Evolutionary conservation across 129 eudicot genomes (phyloP).

Genomic region (Flaveria robusta): DNA sequence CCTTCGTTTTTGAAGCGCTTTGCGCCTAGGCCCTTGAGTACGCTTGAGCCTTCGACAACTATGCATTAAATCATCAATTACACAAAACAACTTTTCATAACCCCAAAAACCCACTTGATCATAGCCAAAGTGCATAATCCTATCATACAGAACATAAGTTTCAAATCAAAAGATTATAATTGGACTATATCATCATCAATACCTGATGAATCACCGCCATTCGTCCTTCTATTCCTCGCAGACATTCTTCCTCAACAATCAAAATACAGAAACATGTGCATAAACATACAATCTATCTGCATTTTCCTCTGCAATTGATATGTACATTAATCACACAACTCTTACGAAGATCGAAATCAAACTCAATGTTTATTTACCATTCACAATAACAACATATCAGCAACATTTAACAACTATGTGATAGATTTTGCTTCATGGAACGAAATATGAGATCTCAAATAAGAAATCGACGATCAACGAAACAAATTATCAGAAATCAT

Average conservation of each 20-base stretch:
- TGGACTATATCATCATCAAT: not conserved
- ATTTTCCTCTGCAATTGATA: slow-evolving; percentile 28
- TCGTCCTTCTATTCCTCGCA: slow-evolving; percentile 22
- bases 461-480: not conserved
- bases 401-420: slow-evolving; percentile 11
- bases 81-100: not conserved
- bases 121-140: not conserved
- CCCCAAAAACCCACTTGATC: slow-evolving; percentile 10
- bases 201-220: slow-evolving; percentile 28
- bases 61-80: too few species aligned
- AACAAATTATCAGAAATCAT: slow-evolving; percentile 3
- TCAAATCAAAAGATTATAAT: slow-evolving; percentile 5
- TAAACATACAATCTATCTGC: slow-evolving; percentile 33
- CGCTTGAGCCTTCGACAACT: too few species aligned
- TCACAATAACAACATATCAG: slow-evolving; percentile 26
- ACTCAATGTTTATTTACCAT: slow-evolving; percentile 27
- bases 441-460: slow-evolving; percentile 12
- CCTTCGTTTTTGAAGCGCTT: too few species aligned
- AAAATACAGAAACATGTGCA: slow-evolving; percentile 5
- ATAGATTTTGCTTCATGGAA: not conserved
- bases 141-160: slow-evolving; percentile 13
- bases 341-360: slow-evolving; percentile 4
- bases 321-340: slow-evolving; percentile 8
- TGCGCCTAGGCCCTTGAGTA: too few species aligned
- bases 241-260: slow-evolving; percentile 34